Evolutionary conservation across 73 alveolate genomes (phyloP), one percentile per base, ranked within the genome.

Genomic region (Paramecium caudatum): DNA sequence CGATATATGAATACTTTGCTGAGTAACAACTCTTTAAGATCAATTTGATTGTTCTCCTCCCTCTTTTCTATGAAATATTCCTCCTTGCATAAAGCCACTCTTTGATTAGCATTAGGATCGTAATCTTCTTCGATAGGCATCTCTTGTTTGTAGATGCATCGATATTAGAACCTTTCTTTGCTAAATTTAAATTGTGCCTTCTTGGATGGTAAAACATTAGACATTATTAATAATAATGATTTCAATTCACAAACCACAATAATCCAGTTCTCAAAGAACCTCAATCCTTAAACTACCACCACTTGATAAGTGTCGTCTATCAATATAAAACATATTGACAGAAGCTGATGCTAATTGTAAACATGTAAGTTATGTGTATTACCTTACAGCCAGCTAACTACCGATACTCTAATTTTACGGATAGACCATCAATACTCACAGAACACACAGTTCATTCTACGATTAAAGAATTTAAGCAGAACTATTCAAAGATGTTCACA

Each of bases 171-270:
- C 32, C 88, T 63, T 43, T 74, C 88, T 46, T 74, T 74, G 68
- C 88, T 74, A 74, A 74, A 74, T 45, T 74, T 74, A 43, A 74
- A 74, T 45, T 74, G 32, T 34, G 88, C 88, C 47, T 74, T 74
- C 88, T 45, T 74, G 5, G 88, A 74, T 34, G 88, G 88, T 34
- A 68, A 74, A 36, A 74, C 34, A 34, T 68, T 68, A 32, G 47
- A 68, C 47, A 74, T 41, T 15, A 33, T 39, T 5, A 70, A 70
- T 74, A 39, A 74, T 39, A 74, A n/a, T n/a, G n/a, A n/a, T n/a
- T n/a, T n/a, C n/a, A n/a, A n/a, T n/a, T n/a, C n/a, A n/a, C n/a
- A n/a, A n/a, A n/a, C n/a, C n/a, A n/a, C n/a, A n/a, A n/a, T n/a
- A n/a, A n/a, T n/a, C n/a, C n/a, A n/a, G n/a, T n/a, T n/a, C n/a